Conservation (phyloP, 2,329 filamentous ascomycete genomes). For the Colletotrichum truncatum region DNA sequence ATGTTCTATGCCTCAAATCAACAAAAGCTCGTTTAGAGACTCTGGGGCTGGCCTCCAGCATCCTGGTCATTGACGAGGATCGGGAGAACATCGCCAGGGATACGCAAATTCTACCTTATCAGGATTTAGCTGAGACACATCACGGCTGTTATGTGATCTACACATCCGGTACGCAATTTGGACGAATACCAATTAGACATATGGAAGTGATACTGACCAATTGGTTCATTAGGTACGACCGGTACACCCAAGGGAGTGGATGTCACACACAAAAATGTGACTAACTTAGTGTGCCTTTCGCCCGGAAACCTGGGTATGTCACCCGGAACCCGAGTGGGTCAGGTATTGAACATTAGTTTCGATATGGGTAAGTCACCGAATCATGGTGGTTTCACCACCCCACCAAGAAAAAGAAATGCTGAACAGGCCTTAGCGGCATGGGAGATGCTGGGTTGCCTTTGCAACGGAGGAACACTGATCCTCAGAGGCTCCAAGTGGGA, state of each 20-base stretch:
- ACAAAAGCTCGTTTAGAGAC: slow-evolving; percentile 11
- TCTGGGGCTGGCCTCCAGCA: not conserved
- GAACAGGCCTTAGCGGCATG: slow-evolving; percentile 56
- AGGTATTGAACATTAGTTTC: slow-evolving; percentile 66
- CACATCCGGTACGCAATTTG: slow-evolving; percentile 52
- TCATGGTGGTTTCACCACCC: not conserved
- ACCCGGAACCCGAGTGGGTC: slow-evolving; percentile 60
- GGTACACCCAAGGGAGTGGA: slow-evolving; percentile 68
- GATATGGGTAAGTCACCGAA: slow-evolving; percentile 62
- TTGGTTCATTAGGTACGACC: slow-evolving; percentile 49
- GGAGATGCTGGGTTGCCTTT: slow-evolving; percentile 59
- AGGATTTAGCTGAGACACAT: slow-evolving; percentile 43
- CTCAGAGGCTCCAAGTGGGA: slow-evolving; percentile 29
- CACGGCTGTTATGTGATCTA: slow-evolving; percentile 60
- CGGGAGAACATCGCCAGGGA: not conserved
- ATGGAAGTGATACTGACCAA: not conserved
- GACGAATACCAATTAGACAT: not conserved
- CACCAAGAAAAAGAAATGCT: not conserved
- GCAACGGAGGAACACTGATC: slow-evolving; percentile 31
- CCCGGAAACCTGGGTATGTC: slow-evolving; percentile 54
- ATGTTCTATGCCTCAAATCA: slow-evolving; percentile 56
- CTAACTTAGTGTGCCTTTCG: slow-evolving; percentile 10
- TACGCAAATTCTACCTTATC: slow-evolving; percentile 8
- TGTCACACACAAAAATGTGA: slow-evolving; percentile 52
- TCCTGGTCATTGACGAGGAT: slow-evolving; percentile 17